These are phyloP conservation scores for Cladosporium colombiae DNA, from an alignment of 2,329 filamentous ascomycete genomes.

Conservation along the genomic window DNA sequence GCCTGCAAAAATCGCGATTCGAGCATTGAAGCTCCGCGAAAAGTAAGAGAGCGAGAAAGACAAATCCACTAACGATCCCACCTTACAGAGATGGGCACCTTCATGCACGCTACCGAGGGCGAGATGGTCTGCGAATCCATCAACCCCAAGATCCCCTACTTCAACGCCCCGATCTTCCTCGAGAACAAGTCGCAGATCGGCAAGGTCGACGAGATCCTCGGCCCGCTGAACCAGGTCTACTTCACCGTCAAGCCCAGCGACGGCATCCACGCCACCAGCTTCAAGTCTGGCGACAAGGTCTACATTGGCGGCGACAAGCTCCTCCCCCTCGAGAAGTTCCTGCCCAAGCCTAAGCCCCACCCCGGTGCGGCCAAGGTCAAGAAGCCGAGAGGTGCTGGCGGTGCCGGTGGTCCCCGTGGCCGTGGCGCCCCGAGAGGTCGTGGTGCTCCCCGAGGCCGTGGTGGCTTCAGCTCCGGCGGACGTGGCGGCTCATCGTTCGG, in stretches of 20 bases:
- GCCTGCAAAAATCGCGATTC: neutral
- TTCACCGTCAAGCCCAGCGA: constrained; percentile 98
- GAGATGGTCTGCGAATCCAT: constrained; percentile 96
- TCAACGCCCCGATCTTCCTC: constrained; percentile 98
- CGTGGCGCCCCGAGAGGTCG: constrained; percentile 58
- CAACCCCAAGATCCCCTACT: constrained; percentile 96
- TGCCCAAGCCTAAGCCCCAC: constrained; percentile 84
- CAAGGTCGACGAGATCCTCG: constrained; percentile 97
- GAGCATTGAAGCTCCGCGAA: constrained; percentile 6
- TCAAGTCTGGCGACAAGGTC: constrained; percentile 97
- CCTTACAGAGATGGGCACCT: constrained; percentile 76
- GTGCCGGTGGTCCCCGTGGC: constrained; percentile 40
- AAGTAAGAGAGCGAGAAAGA: neutral
- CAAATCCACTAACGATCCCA: neutral
- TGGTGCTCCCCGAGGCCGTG: constrained; percentile 49
- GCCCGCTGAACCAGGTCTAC: constrained; percentile 95
- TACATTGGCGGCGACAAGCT: constrained; percentile 95
- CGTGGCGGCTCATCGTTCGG: constrained; percentile 48
- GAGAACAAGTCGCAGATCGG: constrained; percentile 92
- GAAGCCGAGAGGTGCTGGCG: constrained; percentile 63
- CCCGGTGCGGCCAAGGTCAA: constrained; percentile 67
- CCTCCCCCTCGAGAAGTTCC: constrained; percentile 90
- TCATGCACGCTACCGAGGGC: constrained; percentile 92
- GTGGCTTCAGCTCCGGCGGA: constrained; percentile 53
- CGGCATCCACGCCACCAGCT: constrained; percentile 90